These are phyloP conservation scores for Lactarius quietus DNA, from an alignment of 768 basidiomycete genomes.

Conservation along the genomic window DNA sequence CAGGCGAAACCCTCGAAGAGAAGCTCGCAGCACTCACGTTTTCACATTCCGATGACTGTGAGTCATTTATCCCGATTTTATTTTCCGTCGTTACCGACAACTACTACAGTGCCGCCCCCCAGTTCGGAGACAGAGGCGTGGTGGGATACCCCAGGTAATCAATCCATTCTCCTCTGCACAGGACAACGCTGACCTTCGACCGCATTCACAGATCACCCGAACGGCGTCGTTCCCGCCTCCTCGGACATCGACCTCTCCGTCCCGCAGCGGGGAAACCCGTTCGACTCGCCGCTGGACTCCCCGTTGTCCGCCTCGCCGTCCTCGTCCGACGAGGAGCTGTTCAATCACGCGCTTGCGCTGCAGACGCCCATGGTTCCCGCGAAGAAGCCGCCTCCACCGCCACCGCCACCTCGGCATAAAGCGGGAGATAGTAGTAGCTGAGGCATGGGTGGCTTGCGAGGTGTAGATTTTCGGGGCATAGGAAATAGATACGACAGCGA, in stretches of 20 bases:
- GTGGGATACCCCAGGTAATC: constrained; percentile 67
- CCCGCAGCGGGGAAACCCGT: constrained; percentile 52
- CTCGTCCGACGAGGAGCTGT: constrained; percentile 83
- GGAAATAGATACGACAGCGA: neutral
- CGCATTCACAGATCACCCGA: constrained; percentile 53
- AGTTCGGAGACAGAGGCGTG: constrained; percentile 73
- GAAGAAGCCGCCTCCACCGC: constrained; percentile 32
- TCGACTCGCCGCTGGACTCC: constrained; percentile 64
- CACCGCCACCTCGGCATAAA: constrained; percentile 25
- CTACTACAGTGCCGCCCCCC: constrained; percentile 68
- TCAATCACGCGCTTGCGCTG: constrained; percentile 62
- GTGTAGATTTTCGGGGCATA: neutral
- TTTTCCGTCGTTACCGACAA: constrained; percentile 5
- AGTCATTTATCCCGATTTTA: constrained; percentile 28
- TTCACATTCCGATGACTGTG: constrained; percentile 44
- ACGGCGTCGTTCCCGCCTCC: constrained; percentile 49
- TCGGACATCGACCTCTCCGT: constrained; percentile 31
- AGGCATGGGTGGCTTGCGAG: neutral
- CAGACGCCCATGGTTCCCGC: constrained; percentile 60
- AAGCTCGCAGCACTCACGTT: constrained; percentile 60
- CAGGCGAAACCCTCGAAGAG: constrained; percentile 67
- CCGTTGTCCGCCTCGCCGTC: constrained; percentile 72
- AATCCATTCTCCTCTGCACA: constrained; percentile 30
- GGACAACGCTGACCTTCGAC: neutral
- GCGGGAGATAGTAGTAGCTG: constrained; percentile 10